These are phyloP conservation scores for Nepenthes alata DNA, from an alignment of 179 eudicot species.

Conservation along the genomic window DNA sequence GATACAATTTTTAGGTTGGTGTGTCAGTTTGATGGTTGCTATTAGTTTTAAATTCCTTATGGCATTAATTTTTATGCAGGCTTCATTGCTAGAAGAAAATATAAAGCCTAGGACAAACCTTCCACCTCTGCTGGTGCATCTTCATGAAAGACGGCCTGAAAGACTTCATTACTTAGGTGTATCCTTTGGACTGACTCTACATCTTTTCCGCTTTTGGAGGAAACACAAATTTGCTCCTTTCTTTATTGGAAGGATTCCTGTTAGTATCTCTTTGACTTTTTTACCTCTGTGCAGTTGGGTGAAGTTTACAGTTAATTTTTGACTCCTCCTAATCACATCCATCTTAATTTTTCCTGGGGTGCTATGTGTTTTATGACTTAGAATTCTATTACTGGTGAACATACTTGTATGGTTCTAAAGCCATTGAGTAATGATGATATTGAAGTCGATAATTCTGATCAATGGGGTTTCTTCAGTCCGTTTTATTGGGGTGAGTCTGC, in stretches of 20 bases:
- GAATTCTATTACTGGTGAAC: slow-evolving; percentile 82
- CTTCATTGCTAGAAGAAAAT: slow-evolving; percentile 67
- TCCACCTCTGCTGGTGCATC: slow-evolving; percentile 72
- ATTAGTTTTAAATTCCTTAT: no score
- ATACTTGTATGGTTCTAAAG: slow-evolving; percentile 77
- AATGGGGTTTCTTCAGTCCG: slow-evolving; percentile 53
- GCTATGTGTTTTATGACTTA: slow-evolving; percentile 16
- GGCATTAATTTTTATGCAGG: slow-evolving; percentile 25
- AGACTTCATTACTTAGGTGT: slow-evolving; percentile 84
- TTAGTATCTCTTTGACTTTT: slow-evolving; percentile 17
- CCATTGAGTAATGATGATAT: slow-evolving; percentile 56
- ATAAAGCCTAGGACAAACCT: slow-evolving; percentile 68
- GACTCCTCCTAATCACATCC: neutral
- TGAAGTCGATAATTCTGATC: slow-evolving; percentile 35
- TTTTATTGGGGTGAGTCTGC: slow-evolving; percentile 47
- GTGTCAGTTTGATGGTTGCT: no score
- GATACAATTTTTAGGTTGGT: no score
- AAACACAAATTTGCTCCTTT: slow-evolving; percentile 80
- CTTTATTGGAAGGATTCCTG: slow-evolving; percentile 66
- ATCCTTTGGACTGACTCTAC: slow-evolving; percentile 85
- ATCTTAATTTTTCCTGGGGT: slow-evolving; percentile 1
- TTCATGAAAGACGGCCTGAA: slow-evolving; percentile 67
- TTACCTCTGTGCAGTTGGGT: neutral
- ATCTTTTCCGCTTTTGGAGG: slow-evolving; percentile 87
- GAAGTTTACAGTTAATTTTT: neutral